Conservation (phyloP, 768 basidiomycete species). For the Podaxis mareebaensis region DNA sequence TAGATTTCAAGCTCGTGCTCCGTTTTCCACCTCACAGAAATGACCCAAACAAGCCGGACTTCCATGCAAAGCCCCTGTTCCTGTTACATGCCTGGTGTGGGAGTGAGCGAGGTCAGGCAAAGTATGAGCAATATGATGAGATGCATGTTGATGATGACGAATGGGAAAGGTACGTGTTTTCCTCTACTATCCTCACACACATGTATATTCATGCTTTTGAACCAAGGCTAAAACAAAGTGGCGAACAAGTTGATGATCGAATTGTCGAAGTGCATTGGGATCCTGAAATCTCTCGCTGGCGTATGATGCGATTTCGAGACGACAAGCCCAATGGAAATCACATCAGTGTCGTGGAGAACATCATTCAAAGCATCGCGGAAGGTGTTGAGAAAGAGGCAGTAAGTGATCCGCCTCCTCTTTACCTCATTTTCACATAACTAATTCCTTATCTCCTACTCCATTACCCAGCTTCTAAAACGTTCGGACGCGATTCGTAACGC, state of each 20-base stretch:
- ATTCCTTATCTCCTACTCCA: constrained; percentile 10
- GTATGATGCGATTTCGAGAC: constrained; percentile 90
- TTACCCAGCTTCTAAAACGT: constrained; percentile 62
- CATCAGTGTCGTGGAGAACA: constrained; percentile 78
- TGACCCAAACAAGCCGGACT: constrained; percentile 68
- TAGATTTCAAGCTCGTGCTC: constrained; percentile 96
- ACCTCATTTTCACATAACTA: neutral
- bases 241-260: constrained; percentile 91
- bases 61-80: constrained; percentile 83
- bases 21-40: constrained; percentile 75
- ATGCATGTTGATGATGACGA: constrained; percentile 86
- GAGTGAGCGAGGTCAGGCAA: constrained; percentile 49
- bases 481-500: constrained; percentile 63
- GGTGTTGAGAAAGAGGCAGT: constrained; percentile 91
- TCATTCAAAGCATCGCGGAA: constrained; percentile 89
- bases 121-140: constrained; percentile 82
- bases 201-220: neutral
- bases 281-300: constrained; percentile 62
- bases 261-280: constrained; percentile 97
- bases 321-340: constrained; percentile 96
- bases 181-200: neutral
- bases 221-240: constrained; percentile 74
- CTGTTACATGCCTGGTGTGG: constrained; percentile 83
- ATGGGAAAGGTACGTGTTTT: constrained; percentile 80
- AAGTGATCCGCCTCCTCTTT: constrained; percentile 28